These are phyloP conservation scores for Asclepias syriaca DNA, from an alignment of 257 asterid genomes.

Conservation along the genomic window DNA sequence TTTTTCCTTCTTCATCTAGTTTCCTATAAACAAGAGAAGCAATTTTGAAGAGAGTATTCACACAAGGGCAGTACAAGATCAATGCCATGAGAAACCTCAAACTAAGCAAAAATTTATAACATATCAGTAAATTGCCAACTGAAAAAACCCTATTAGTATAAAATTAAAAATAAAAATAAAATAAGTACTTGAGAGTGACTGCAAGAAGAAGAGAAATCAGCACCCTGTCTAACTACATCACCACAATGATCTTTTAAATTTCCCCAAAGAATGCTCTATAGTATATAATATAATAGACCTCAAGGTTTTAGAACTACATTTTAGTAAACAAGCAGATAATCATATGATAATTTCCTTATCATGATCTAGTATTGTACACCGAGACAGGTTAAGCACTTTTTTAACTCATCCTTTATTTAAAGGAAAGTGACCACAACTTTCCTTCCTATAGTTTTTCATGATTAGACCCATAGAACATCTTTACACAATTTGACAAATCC, in stretches of 20 bases:
- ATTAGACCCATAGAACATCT: neutral
- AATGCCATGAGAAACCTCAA: neutral
- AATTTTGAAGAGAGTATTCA: neutral
- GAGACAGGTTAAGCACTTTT: too few species aligned
- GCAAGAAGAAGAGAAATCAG: neutral
- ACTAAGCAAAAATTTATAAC: conserved; percentile 5
- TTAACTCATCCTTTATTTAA: too few species aligned
- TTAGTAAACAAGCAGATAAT: neutral
- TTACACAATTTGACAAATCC: neutral
- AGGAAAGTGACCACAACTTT: neutral
- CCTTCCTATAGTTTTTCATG: neutral
- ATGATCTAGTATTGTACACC: neutral
- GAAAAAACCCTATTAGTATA: too few species aligned
- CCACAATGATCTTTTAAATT: neutral
- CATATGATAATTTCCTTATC: neutral
- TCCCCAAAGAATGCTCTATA: neutral
- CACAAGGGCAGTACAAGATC: neutral
- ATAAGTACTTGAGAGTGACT: neutral
- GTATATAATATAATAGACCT: neutral
- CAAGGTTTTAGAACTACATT: neutral
- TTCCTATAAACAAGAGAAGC: conserved; percentile 37
- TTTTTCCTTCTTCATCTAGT: conserved; percentile 58
- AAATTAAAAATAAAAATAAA: neutral
- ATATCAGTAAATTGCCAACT: neutral
- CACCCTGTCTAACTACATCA: neutral